Evolutionary conservation across 768 basidiomycete species (phyloP).

Genomic region (Phlebiopsis flavidoalba): DNA sequence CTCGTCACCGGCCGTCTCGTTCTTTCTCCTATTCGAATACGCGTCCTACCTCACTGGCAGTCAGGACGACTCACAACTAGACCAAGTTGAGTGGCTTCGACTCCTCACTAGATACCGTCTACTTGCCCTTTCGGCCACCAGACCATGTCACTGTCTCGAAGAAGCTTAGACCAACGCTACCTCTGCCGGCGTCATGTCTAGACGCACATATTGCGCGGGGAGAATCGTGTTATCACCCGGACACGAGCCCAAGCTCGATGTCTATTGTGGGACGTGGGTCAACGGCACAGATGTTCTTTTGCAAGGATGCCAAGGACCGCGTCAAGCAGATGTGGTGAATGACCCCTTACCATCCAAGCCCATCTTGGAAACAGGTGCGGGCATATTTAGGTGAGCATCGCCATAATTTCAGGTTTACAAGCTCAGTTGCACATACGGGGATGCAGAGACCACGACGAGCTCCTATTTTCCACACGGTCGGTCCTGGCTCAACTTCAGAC

Average conservation of each 20-base stretch:
- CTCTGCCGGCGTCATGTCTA: slow-evolving; percentile 16
- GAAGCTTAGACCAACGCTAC: slow-evolving; percentile 6
- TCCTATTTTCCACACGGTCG: slow-evolving; percentile 31
- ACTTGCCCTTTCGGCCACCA: slow-evolving; percentile 16
- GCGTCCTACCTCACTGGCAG: slow-evolving; percentile 6
- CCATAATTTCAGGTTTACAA: neutral
- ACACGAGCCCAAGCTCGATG: slow-evolving; percentile 18
- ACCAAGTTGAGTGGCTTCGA: slow-evolving; percentile 2
- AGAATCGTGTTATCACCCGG: slow-evolving; percentile 10
- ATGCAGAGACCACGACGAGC: slow-evolving; percentile 32
- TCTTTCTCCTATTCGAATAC: slow-evolving; percentile 16
- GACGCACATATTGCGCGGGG: slow-evolving; percentile 19
- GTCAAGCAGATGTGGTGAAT: slow-evolving; percentile 5
- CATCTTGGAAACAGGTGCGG: slow-evolving; percentile 12
- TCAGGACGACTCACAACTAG: slow-evolving; percentile 4
- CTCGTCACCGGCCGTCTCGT: slow-evolving; percentile 12
- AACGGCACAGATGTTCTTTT: slow-evolving; percentile 26
- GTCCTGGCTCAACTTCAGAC: slow-evolving; percentile 26
- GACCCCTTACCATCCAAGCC: slow-evolving; percentile 18
- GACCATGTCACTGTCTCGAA: slow-evolving; percentile 2
- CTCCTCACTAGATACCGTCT: slow-evolving; percentile 1
- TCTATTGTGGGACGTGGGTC: slow-evolving; percentile 29
- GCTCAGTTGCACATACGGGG: neutral
- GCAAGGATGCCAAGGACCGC: slow-evolving; percentile 11
- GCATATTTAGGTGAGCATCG: slow-evolving; percentile 18